These are phyloP conservation scores for Drechslerella dactyloides DNA, from an alignment of 2,329 filamentous ascomycete genomes.

Conservation along the genomic window DNA sequence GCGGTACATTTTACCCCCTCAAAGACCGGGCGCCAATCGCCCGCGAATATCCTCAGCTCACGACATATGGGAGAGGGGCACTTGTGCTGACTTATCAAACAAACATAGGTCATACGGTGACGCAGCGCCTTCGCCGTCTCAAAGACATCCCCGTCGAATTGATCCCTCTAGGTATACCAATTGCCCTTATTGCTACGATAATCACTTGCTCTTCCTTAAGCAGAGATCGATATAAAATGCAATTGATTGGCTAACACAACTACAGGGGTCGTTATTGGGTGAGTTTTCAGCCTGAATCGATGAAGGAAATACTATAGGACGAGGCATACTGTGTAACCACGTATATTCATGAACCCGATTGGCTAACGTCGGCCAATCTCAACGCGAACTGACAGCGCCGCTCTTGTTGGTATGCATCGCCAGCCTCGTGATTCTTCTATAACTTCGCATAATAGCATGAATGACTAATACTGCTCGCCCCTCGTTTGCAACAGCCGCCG, in stretches of 20 bases:
- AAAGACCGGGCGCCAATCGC: slow-evolving; percentile 9
- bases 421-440: slow-evolving; percentile 19
- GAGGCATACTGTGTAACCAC: not conserved
- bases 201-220: not conserved
- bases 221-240: not conserved
- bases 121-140: slow-evolving; percentile 87
- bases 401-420: slow-evolving; percentile 52
- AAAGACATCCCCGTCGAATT: slow-evolving; percentile 92
- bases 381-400: slow-evolving; percentile 50
- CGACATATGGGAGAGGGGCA: not conserved
- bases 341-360: not conserved
- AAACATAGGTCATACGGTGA: slow-evolving; percentile 86
- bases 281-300: slow-evolving; percentile 60
- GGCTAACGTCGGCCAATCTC: not conserved
- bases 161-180: slow-evolving; percentile 80
- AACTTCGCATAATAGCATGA: slow-evolving; percentile 61
- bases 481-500: slow-evolving; percentile 71
- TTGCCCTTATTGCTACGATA: slow-evolving; percentile 14
- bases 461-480: not conserved
- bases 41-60: slow-evolving; percentile 12
- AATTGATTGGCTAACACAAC: not conserved
- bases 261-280: slow-evolving; percentile 82
- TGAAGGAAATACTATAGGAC: slow-evolving; percentile 7
- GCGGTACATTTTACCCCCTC: slow-evolving; percentile 50
- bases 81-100: not conserved